Evolutionary conservation across 495 filamentous ascomycete genomes (phyloP).

Genomic region (Opeltia flavorubescens): DNA sequence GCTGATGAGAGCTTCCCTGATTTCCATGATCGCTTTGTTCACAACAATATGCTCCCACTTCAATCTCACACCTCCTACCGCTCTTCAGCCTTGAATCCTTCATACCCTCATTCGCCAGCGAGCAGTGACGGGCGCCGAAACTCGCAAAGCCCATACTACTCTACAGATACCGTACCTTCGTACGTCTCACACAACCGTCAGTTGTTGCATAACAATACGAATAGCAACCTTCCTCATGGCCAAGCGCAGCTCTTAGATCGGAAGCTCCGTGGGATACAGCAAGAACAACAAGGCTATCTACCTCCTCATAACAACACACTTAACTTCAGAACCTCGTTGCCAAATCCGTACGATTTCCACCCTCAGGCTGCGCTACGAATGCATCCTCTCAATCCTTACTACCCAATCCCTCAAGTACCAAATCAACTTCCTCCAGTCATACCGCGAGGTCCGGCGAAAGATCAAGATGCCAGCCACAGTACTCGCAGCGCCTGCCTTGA

Average conservation of each 20-base stretch:
- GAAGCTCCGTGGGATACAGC: conserved; percentile 33
- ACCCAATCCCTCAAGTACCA: conserved; percentile 15
- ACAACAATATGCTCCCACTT: not conserved
- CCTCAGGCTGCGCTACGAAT: conserved; percentile 24
- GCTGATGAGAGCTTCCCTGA: not conserved
- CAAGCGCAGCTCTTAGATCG: conserved; percentile 31
- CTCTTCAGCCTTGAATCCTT: conserved; percentile 17
- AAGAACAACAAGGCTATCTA: conserved; percentile 33
- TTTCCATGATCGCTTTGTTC: not conserved
- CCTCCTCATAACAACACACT: conserved; percentile 21
- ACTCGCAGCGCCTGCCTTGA: conserved; percentile 60
- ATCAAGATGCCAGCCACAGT: conserved; percentile 49
- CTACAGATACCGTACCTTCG: conserved; percentile 34
- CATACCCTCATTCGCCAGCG: conserved; percentile 35
- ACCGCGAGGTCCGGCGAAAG: conserved; percentile 38
- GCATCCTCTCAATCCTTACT: conserved; percentile 23
- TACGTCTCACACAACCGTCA: conserved; percentile 30
- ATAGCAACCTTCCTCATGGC: conserved; percentile 22
- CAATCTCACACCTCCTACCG: conserved; percentile 4
- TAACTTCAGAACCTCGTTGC: conserved; percentile 27
- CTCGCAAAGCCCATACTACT: conserved; percentile 45
- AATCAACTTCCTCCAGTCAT: conserved; percentile 23
- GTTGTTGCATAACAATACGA: conserved; percentile 23
- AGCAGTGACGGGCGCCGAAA: conserved; percentile 38
- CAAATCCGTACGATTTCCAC: conserved; percentile 27